Percentiles rank a stretch among this genome's conserved stretches.
phyloP scores from a whole-genome alignment of 2,329 filamentous ascomycete genomes.

The Trichoderma simmonsii region DNA sequence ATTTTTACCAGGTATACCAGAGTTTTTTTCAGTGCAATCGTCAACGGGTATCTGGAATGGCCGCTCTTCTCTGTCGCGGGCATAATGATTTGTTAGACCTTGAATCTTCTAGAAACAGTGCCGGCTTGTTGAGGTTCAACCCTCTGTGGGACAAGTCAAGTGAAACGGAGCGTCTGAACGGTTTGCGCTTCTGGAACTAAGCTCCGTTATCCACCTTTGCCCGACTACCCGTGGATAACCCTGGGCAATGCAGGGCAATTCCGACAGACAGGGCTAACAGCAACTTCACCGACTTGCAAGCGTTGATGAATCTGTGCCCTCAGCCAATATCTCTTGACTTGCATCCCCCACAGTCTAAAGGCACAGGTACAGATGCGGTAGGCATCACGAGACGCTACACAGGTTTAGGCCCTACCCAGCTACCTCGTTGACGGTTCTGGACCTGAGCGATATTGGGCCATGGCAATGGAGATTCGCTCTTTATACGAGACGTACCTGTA shows the following conservation, averaged over 20 bases:
- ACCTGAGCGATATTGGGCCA: background rate
- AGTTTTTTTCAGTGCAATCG: too few relatives aligned
- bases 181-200: background rate
- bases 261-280: background rate
- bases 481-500: background rate
- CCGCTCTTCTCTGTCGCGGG: background rate
- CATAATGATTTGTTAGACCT: background rate
- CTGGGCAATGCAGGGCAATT: background rate
- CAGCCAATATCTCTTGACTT: background rate
- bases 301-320: background rate
- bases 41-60: background rate
- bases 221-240: background rate
- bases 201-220: constrained; percentile 7
- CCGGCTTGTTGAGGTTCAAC: background rate
- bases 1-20: background rate
- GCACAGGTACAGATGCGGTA: background rate
- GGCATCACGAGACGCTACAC: background rate
- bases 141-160: background rate
- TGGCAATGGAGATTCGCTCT: background rate
- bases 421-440: background rate
- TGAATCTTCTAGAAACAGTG: background rate
- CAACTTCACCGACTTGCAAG: constrained; percentile 4
- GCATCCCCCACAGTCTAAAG: background rate
- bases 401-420: background rate
- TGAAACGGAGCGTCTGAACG: background rate